Evolutionary conservation across 805 yeast genomes (phyloP).

Genomic region (Candida multigemmis): DNA sequence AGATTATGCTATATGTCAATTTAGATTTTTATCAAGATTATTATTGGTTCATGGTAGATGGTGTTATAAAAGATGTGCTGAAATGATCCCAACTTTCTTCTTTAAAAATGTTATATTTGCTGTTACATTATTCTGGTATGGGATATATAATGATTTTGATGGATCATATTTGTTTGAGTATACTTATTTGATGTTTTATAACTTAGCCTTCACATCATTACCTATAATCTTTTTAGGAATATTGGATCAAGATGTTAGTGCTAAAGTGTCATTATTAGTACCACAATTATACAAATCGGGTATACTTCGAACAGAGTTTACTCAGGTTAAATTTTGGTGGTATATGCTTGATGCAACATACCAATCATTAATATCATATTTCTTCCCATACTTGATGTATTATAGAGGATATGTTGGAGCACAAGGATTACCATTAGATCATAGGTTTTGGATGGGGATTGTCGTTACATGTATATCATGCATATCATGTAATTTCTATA

Average conservation of each 20-base stretch:
- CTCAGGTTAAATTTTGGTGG: conserved; percentile 55
- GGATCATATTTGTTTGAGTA: conserved; percentile 74
- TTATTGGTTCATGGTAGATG: conserved; percentile 77
- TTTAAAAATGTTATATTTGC: conserved; percentile 74
- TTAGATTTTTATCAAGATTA: conserved; percentile 59
- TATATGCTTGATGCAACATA: conserved; percentile 74
- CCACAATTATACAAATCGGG: conserved; percentile 74
- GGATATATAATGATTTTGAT: conserved; percentile 65
- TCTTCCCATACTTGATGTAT: conserved; percentile 56
- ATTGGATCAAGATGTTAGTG: conserved; percentile 74
- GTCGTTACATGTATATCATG: conserved; percentile 60
- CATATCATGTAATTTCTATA: conserved; percentile 56
- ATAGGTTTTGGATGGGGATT: conserved; percentile 66
- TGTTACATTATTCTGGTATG: conserved; percentile 71
- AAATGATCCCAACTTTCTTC: conserved; percentile 77
- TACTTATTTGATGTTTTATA: conserved; percentile 73
- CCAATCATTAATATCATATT: conserved; percentile 65
- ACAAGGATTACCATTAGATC: conserved; percentile 56
- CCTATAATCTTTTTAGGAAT: conserved; percentile 75
- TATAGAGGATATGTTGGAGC: conserved; percentile 17
- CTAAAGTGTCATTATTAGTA: conserved; percentile 56
- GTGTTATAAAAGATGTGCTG: conserved; percentile 75
- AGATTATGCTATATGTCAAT: conserved; percentile 81
- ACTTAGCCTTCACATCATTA: conserved; percentile 73
- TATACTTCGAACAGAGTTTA: conserved; percentile 65